phyloP scores from a whole-genome alignment of 1,284 basidiomycete species.

The Violaceomyces palustris region DNA sequence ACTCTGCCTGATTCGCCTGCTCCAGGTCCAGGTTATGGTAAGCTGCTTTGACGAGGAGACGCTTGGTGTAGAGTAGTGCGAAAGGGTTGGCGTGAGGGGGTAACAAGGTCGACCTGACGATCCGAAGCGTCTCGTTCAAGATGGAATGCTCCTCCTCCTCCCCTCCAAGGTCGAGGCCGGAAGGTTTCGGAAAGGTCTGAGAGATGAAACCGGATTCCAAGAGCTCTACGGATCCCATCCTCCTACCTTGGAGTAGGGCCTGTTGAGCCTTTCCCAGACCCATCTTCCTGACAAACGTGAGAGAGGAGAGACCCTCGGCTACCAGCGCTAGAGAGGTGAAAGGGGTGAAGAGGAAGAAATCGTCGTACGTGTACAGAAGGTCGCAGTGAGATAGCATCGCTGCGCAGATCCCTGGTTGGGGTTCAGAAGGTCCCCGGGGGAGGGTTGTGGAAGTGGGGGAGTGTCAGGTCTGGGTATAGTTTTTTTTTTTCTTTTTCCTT shows the following conservation, averaged over 20 bases:
- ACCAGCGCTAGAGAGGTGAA: constrained; percentile 35
- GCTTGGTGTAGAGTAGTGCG: constrained; percentile 33
- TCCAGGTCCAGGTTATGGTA: constrained; percentile 18
- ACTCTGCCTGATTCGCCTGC: constrained; percentile 26
- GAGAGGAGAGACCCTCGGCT: constrained; percentile 22
- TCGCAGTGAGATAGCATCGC: constrained; percentile 33
- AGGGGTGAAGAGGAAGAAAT: constrained; percentile 37
- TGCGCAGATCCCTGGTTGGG: constrained; percentile 22
- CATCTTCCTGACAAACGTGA: constrained; percentile 27
- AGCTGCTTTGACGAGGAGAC: constrained; percentile 26
- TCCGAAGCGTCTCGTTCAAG: constrained; percentile 16
- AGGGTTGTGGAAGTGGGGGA: too few relatives aligned
- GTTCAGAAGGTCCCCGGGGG: too few relatives aligned
- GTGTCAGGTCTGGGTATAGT: too few relatives aligned
- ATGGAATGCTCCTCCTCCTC: constrained; percentile 13
- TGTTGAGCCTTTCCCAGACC: constrained; percentile 32
- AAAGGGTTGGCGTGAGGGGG: constrained; percentile 25
- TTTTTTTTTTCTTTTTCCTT: too few relatives aligned
- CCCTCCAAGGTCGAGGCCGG: background rate
- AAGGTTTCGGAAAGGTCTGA: constrained; percentile 15
- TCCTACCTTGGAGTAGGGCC: constrained; percentile 25
- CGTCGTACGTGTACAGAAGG: constrained; percentile 27
- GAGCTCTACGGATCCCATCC: constrained; percentile 23
- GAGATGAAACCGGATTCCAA: constrained; percentile 33
- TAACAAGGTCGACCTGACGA: constrained; percentile 16